Evolutionary conservation across 139 green algal species (phyloP).

Genomic region (Chlamydomonas schloesseri): DNA sequence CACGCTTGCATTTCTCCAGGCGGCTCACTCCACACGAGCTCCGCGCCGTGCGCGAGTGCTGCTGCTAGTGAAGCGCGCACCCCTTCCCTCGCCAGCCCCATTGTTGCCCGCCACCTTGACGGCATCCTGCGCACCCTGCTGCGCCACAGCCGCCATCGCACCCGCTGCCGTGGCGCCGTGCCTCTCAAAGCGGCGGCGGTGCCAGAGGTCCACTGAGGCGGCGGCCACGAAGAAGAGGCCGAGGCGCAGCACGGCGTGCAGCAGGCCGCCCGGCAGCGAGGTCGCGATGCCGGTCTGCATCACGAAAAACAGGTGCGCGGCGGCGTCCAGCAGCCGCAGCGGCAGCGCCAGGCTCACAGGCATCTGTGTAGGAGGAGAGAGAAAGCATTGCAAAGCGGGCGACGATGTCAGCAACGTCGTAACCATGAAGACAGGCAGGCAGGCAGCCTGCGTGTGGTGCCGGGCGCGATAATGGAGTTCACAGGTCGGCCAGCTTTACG

Average conservation of each 20-base stretch:
- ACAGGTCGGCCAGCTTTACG: too few relatives aligned
- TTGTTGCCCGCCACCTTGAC: too few relatives aligned
- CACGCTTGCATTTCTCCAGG: too few relatives aligned
- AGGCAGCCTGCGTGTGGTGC: too few relatives aligned
- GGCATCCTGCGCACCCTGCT: too few relatives aligned
- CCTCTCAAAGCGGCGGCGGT: not conserved
- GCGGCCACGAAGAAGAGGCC: not conserved
- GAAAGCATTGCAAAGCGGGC: not conserved
- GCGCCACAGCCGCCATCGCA: too few relatives aligned
- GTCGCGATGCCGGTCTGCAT: not conserved
- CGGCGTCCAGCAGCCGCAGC: not conserved
- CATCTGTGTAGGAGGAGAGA: not conserved
- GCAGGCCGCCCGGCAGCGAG: not conserved
- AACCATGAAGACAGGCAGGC: not conserved
- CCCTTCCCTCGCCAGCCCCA: too few relatives aligned
- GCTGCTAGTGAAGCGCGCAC: too few relatives aligned
- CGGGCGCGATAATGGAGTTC: too few relatives aligned
- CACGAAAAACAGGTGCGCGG: not conserved
- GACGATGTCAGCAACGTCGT: not conserved
- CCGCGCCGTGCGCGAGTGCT: too few relatives aligned
- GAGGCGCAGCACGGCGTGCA: not conserved
- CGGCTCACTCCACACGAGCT: too few relatives aligned
- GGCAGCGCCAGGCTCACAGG: not conserved
- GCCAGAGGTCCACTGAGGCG: not conserved
- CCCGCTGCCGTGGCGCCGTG: too few relatives aligned